phyloP scores from a whole-genome alignment of 257 asterid genomes.

The Solanum pinnatisectum region DNA sequence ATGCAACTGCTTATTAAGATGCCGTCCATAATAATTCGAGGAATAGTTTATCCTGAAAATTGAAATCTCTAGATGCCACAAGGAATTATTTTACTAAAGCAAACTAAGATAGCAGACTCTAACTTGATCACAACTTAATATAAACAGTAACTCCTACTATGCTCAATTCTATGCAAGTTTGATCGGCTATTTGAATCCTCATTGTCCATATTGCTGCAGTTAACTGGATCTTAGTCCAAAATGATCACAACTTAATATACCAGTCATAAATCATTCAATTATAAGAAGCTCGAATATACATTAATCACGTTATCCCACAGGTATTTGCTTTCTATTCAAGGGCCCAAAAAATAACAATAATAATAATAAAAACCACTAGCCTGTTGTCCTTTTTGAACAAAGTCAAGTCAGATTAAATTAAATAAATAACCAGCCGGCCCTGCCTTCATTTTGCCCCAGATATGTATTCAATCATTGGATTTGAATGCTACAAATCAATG shows the following conservation, averaged over 20 bases:
- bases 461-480: neutral
- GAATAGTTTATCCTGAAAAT: neutral
- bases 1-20: neutral
- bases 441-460: neutral
- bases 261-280: neutral
- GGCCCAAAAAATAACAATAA: neutral
- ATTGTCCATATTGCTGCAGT: neutral
- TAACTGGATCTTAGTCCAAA: neutral
- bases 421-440: neutral
- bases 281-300: neutral
- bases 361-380: neutral
- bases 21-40: neutral
- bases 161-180: neutral
- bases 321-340: neutral
- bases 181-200: neutral
- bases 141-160: neutral
- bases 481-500: neutral
- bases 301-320: neutral
- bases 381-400: neutral
- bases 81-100: neutral
- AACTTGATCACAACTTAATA: neutral
- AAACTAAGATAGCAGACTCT: neutral
- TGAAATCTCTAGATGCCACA: neutral
- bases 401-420: neutral
- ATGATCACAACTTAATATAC: neutral